phyloP scores from a whole-genome alignment of 352 stramenopile species.

The Peronospora destructor region DNA sequence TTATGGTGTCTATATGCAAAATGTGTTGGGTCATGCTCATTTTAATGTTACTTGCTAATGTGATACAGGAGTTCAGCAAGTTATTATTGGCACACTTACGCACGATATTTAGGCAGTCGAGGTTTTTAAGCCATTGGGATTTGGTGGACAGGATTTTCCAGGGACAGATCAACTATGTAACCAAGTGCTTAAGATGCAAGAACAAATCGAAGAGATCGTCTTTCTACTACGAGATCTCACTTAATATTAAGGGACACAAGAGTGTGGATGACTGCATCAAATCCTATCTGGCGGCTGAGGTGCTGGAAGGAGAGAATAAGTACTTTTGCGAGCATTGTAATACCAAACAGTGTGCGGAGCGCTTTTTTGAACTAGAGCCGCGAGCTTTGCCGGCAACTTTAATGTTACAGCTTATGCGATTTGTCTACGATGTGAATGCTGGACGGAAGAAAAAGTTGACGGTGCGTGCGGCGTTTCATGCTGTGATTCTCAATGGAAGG shows the following conservation, averaged over 20 bases:
- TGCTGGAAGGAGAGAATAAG: conserved; percentile 82
- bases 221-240: conserved; percentile 80
- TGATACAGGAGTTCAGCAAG: conserved; percentile 81
- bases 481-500: background rate
- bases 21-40: background rate
- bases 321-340: conserved; percentile 80
- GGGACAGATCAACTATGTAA: conserved; percentile 80
- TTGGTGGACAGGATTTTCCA: conserved; percentile 75
- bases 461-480: conserved; percentile 25
- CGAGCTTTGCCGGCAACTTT: conserved; percentile 55
- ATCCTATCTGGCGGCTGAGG: conserved; percentile 64
- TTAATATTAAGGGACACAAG: conserved; percentile 82
- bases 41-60: conserved; percentile 1
- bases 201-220: conserved; percentile 55
- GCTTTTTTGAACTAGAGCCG: conserved; percentile 61
- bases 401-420: conserved; percentile 79
- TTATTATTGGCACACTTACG: conserved; percentile 73
- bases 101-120: conserved; percentile 66
- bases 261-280: conserved; percentile 60
- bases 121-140: conserved; percentile 44
- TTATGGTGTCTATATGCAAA: too few relatives aligned
- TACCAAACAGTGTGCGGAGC: conserved; percentile 67
- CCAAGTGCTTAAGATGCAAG: conserved; percentile 69
- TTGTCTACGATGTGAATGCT: conserved; percentile 74
- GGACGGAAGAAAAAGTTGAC: conserved; percentile 82